These are phyloP conservation scores for Pseudozyma sp. DNA, from an alignment of 1,284 basidiomycete genomes.

Conservation along the genomic window DNA sequence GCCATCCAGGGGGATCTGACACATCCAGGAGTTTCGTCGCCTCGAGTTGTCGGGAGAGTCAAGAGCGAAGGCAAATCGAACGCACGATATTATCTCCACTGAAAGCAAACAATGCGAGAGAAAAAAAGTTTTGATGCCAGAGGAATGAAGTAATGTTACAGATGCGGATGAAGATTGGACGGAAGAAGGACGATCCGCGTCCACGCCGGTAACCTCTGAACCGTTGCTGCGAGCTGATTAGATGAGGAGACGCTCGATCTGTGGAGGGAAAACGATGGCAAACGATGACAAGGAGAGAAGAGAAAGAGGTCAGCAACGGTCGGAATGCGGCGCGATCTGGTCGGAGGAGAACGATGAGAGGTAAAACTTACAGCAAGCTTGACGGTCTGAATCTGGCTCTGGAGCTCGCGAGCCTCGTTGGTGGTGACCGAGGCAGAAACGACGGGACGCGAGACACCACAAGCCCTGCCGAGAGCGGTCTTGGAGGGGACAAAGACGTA, in stretches of 20 bases:
- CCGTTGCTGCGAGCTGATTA: constrained; percentile 25
- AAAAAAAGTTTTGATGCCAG: constrained; percentile 9
- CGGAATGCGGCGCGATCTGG: not conserved
- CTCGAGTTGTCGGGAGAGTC: too few species aligned
- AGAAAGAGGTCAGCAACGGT: constrained; percentile 9
- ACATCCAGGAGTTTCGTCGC: too few species aligned
- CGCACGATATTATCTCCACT: too few species aligned
- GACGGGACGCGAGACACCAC: constrained; percentile 93
- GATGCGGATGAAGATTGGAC: constrained; percentile 14
- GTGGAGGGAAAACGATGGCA: too few species aligned
- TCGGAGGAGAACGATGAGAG: not conserved
- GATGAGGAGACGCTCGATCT: constrained; percentile 66
- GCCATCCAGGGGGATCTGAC: too few species aligned
- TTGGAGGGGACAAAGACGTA: constrained; percentile 96
- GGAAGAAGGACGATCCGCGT: constrained; percentile 7
- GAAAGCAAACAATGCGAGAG: not conserved
- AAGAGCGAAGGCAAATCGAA: too few species aligned
- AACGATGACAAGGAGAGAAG: not conserved
- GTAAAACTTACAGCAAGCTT: constrained; percentile 73
- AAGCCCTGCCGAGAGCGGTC: constrained; percentile 93
- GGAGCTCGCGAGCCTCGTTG: constrained; percentile 91
- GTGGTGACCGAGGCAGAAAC: constrained; percentile 95
- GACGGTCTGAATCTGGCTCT: constrained; percentile 88
- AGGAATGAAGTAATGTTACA: constrained; percentile 31
- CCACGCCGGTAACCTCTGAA: constrained; percentile 3